Evolutionary conservation across 495 filamentous ascomycete genomes (phyloP).

Genomic region (Trichoderma erinaceum): DNA sequence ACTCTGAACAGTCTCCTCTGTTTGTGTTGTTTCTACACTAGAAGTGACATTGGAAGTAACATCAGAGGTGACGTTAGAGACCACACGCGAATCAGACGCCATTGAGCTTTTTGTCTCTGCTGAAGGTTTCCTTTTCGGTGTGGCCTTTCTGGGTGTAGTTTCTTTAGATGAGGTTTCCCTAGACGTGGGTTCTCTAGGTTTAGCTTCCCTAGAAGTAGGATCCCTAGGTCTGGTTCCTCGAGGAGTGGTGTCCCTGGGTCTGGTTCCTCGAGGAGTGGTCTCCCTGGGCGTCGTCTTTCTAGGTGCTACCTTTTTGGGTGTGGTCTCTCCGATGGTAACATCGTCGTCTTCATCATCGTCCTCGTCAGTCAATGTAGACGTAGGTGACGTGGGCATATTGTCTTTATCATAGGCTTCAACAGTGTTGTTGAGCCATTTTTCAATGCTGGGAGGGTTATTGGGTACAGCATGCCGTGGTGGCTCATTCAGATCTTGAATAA

Average conservation of each 20-base stretch:
- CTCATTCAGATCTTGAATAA: slow-evolving; percentile 47
- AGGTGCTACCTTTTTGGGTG: slow-evolving; percentile 16
- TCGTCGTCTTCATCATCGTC: slow-evolving; percentile 1
- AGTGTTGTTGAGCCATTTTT: slow-evolving; percentile 69
- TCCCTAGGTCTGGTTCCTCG: background rate
- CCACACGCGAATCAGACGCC: background rate
- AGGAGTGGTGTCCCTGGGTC: background rate
- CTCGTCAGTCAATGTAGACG: background rate
- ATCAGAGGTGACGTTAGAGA: background rate
- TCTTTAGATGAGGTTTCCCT: background rate
- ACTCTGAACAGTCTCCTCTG: background rate
- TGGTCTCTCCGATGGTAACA: background rate
- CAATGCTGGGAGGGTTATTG: slow-evolving; percentile 56
- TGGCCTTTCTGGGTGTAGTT: background rate
- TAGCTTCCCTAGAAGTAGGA: background rate
- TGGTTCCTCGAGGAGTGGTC: background rate
- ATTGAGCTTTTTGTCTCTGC: slow-evolving; percentile 2
- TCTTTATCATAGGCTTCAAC: slow-evolving; percentile 57
- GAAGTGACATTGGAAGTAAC: background rate
- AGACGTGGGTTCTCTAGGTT: background rate
- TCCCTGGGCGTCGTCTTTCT: slow-evolving; percentile 4
- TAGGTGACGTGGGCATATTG: slow-evolving; percentile 3
- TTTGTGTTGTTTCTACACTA: slow-evolving; percentile 11
- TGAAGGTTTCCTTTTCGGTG: background rate
- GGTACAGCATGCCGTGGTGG: slow-evolving; percentile 37